Base-by-base conservation (phyloP, 1,284 basidiomycete genomes). In the Sanghuangporus baumii region DNA sequence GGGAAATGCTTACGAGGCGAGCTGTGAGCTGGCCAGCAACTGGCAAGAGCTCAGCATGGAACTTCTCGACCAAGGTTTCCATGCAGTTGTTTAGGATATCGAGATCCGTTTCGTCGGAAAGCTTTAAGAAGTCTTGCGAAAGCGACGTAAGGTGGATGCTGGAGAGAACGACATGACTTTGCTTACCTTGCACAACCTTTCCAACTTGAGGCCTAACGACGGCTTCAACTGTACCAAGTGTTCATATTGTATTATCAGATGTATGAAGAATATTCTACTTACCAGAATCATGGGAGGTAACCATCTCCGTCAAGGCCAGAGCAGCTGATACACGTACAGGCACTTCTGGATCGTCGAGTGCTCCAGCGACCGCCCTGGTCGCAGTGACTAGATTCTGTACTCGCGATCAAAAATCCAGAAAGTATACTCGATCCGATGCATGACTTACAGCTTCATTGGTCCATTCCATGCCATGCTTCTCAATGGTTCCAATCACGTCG, bases 81-180 rank as follows among this genome's bases (percentile, higher is more conserved):
- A 93, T 94, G 70, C 85, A 86, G 69, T 77, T 79, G 69, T 92
- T 94, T 57, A 96, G 78, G 52, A 93, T 82, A 72, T 96, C 94
- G 40, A 96, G 77, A 71, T 96, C 94, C 40, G 92, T 93, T 74
- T 95, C 92, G 71, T 95, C 91, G 6, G 90, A 88, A 43, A 96
- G 80, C 74, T 93, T 93, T 67, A 96, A 81, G 26, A 96, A 78
- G 71, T 93, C 93, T 89, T 67, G 50, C 1, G 14, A 16, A 23
- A 57, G 16, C 6, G n/a, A 26, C 40, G 26, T 16, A 6, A 55
- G 38, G 40, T 34, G 8, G 4, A 37, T 23, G 7, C 20, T 2
- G 34, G n/a, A 36, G 12, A 43, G 51, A 18, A 43, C 20, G 34
- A 51, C 34, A 11, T 23, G 16, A 2, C 16, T 26, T 50, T 9